Conservation (phyloP, 2,329 filamentous ascomycete species). For the Aspergillus floridensis region DNA sequence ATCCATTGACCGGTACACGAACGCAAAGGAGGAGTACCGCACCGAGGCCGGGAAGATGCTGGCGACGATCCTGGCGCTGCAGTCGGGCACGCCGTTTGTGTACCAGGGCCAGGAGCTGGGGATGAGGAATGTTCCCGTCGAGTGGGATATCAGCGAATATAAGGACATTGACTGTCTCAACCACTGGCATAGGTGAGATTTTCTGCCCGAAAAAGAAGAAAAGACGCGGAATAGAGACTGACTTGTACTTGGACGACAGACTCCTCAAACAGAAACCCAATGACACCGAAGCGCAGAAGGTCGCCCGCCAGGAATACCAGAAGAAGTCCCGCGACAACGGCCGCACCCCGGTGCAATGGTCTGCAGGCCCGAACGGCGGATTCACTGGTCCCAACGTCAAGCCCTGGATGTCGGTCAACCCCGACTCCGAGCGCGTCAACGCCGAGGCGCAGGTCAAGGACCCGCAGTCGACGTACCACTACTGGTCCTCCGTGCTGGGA, state of each 20-base stretch:
- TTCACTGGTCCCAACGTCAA: slow-evolving; percentile 56
- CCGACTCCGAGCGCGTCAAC: slow-evolving; percentile 62
- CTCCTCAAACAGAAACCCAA: slow-evolving; percentile 28
- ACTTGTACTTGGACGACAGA: slow-evolving; percentile 18
- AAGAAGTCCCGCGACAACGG: slow-evolving; percentile 62
- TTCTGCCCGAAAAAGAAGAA: too few relatives aligned
- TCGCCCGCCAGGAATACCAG: slow-evolving; percentile 36
- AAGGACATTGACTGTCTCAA: slow-evolving; percentile 64
- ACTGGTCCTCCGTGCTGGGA: slow-evolving; percentile 60
- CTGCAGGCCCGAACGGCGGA: slow-evolving; percentile 57
- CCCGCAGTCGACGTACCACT: slow-evolving; percentile 54
- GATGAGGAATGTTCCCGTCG: slow-evolving; percentile 61
- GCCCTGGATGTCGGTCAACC: slow-evolving; percentile 71
- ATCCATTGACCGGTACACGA: slow-evolving; percentile 56
- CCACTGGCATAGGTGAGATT: slow-evolving; percentile 49
- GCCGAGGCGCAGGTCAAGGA: slow-evolving; percentile 48
- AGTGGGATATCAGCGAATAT: slow-evolving; percentile 64
- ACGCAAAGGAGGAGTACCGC: slow-evolving; percentile 51
- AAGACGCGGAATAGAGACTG: not conserved
- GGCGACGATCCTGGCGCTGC: slow-evolving; percentile 55
- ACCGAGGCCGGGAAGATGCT: slow-evolving; percentile 58
- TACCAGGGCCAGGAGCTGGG: slow-evolving; percentile 70
- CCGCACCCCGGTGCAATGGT: slow-evolving; percentile 71
- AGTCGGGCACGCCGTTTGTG: slow-evolving; percentile 63
- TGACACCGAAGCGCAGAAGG: slow-evolving; percentile 29